Percentiles rank a stretch among this genome's conserved stretches.
These are phyloP conservation scores for Stylosanthes scabra DNA, from an alignment of 331 rosid genomes.

Conservation along the genomic window DNA sequence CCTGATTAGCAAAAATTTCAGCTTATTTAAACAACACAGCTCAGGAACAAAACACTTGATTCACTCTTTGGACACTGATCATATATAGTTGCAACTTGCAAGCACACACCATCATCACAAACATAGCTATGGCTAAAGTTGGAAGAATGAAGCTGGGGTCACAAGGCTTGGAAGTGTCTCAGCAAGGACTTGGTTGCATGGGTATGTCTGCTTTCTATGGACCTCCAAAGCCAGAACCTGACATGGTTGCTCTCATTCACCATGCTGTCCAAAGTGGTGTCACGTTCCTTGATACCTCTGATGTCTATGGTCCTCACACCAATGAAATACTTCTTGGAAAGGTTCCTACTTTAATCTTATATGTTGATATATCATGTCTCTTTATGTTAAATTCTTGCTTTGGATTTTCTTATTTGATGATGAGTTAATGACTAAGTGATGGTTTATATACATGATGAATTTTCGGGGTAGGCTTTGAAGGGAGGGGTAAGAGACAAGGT, in stretches of 20 bases:
- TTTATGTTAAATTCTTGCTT: background rate
- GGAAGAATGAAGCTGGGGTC: conserved; percentile 67
- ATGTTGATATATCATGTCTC: too few species aligned
- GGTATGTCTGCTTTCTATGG: conserved; percentile 64
- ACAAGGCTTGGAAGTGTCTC: conserved; percentile 64
- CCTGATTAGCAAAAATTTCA: too few species aligned
- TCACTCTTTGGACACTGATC: background rate
- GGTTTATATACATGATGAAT: background rate
- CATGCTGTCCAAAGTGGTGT: conserved; percentile 61
- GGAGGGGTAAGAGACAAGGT: conserved; percentile 61
- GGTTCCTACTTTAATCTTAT: conserved; percentile 33
- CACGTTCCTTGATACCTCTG: conserved; percentile 67
- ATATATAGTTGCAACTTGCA: background rate
- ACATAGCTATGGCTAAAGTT: conserved; percentile 44
- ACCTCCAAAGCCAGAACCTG: conserved; percentile 56
- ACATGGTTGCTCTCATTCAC: conserved; percentile 66
- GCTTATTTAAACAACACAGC: too few species aligned
- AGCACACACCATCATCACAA: background rate
- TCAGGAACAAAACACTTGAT: too few species aligned
- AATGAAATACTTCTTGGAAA: conserved; percentile 72
- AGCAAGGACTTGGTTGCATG: conserved; percentile 76
- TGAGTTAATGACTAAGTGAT: background rate
- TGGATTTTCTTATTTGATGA: too few species aligned
- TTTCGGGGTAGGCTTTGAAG: conserved; percentile 50
- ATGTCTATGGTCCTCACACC: conserved; percentile 64